phyloP scores from a whole-genome alignment of 2,329 filamentous ascomycete species.

The Sordariomycetes sp. region DNA sequence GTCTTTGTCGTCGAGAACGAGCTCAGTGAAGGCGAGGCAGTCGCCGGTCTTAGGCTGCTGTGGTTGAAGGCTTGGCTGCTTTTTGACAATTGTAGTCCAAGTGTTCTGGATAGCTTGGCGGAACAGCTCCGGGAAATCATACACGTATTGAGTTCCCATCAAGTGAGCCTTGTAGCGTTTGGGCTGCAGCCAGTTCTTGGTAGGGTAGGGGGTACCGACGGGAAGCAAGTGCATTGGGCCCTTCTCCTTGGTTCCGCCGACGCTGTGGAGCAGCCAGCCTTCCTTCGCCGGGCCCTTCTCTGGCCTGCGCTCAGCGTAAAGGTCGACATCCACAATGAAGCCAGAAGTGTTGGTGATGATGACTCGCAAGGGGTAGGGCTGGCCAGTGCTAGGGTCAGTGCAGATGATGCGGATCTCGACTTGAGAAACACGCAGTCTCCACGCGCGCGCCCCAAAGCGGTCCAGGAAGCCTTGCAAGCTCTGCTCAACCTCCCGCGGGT shows the following conservation, averaged over 20 bases:
- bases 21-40: slow-evolving; percentile 87
- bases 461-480: slow-evolving; percentile 92
- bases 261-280: slow-evolving; percentile 97
- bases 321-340: slow-evolving; percentile 94
- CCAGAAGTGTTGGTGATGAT: slow-evolving; percentile 98
- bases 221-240: slow-evolving; percentile 90
- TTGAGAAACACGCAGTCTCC: slow-evolving; percentile 92
- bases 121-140: slow-evolving; percentile 99
- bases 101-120: slow-evolving; percentile 94
- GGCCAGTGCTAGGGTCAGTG: slow-evolving; percentile 76
- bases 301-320: slow-evolving; percentile 95
- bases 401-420: slow-evolving; percentile 98
- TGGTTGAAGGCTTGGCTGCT: slow-evolving; percentile 63
- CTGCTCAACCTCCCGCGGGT: slow-evolving; percentile 83
- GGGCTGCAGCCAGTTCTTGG: slow-evolving; percentile 97
- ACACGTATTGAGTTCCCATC: slow-evolving; percentile 98
- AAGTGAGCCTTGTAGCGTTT: slow-evolving; percentile 99
- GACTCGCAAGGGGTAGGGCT: slow-evolving; percentile 85
- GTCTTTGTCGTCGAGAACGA: slow-evolving; percentile 90
- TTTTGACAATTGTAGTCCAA: slow-evolving; percentile 70
- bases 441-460: slow-evolving; percentile 87
- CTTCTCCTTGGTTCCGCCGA: slow-evolving; percentile 89
- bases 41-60: slow-evolving; percentile 81
- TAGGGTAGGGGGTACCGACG: slow-evolving; percentile 87
- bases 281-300: slow-evolving; percentile 97